Percentiles rank a stretch among this genome's conserved stretches.
Evolutionary conservation across 2,329 filamentous ascomycete genomes (phyloP).

Genomic region (Chaetomium globosum): DNA sequence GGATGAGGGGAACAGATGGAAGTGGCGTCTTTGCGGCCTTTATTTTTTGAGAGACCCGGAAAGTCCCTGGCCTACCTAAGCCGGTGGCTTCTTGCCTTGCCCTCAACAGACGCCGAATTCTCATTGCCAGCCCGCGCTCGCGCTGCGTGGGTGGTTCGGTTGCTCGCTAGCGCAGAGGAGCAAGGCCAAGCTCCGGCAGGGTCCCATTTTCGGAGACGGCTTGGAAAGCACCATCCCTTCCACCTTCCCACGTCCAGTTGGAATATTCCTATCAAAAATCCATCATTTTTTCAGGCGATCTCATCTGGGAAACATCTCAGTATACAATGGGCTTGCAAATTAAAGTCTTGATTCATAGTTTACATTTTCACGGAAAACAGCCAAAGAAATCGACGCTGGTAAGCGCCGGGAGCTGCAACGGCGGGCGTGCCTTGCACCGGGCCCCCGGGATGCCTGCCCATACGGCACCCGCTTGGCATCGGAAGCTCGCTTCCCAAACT

Average conservation of each 20-base stretch:
- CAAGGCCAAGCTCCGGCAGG: slow-evolving; percentile 22
- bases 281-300: background rate
- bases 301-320: background rate
- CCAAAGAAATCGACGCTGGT: background rate
- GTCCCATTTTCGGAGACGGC: slow-evolving; percentile 24
- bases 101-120: slow-evolving; percentile 13
- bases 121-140: background rate
- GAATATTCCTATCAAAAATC: background rate
- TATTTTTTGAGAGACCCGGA: slow-evolving; percentile 12
- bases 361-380: background rate
- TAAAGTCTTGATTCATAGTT: background rate
- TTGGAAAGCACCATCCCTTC: slow-evolving; percentile 21
- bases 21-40: slow-evolving; percentile 21
- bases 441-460: slow-evolving; percentile 16
- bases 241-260: background rate
- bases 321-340: background rate
- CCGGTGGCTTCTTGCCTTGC: slow-evolving; percentile 2
- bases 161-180: slow-evolving; percentile 13
- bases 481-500: slow-evolving; percentile 18
- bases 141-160: slow-evolving; percentile 5
- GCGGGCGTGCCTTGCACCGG: background rate
- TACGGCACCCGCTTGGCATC: slow-evolving; percentile 23
- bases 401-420: slow-evolving; percentile 13
- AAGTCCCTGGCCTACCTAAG: background rate
- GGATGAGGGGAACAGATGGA: background rate